A percentile compares a stretch with the other conserved stretches of the same genome.
Evolutionary conservation across 2,329 filamentous ascomycete species (phyloP).

Genomic region (Drechslera avenae): DNA sequence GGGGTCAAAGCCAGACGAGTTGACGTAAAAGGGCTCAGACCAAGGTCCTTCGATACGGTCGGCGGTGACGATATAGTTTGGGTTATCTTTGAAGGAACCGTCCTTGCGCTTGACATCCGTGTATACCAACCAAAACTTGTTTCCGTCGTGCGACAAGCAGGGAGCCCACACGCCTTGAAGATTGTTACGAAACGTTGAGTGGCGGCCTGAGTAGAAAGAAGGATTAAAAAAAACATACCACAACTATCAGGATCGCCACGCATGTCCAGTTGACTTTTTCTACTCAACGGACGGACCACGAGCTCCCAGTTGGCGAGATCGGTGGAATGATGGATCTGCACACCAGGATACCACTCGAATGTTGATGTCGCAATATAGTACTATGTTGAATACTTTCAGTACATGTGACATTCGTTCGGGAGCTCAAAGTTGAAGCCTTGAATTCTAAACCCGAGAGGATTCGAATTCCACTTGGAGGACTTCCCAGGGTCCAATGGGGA

Average conservation of each 20-base stretch:
- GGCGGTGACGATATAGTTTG: slow-evolving; percentile 65
- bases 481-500: background rate
- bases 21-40: slow-evolving; percentile 65
- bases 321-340: slow-evolving; percentile 59
- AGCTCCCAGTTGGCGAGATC: slow-evolving; percentile 60
- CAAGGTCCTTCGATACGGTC: slow-evolving; percentile 62
- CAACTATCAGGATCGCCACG: slow-evolving; percentile 59
- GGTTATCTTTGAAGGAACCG: slow-evolving; percentile 67
- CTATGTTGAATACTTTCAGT: slow-evolving; percentile 4
- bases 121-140: slow-evolving; percentile 67
- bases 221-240: slow-evolving; percentile 46
- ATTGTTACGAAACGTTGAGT: slow-evolving; percentile 1
- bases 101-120: slow-evolving; percentile 71
- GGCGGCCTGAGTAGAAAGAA: background rate
- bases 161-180: slow-evolving; percentile 62
- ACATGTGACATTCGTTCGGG: background rate
- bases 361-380: slow-evolving; percentile 67
- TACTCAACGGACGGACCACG: slow-evolving; percentile 59
- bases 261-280: slow-evolving; percentile 59
- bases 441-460: background rate
- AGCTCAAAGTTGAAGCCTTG: background rate
- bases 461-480: too few relatives aligned
- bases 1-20: slow-evolving; percentile 68
- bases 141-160: slow-evolving; percentile 65
- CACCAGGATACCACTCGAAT: slow-evolving; percentile 66